Base-by-base conservation (phyloP, 2,329 filamentous ascomycete species). In the Leptoxyphium fumago region DNA sequence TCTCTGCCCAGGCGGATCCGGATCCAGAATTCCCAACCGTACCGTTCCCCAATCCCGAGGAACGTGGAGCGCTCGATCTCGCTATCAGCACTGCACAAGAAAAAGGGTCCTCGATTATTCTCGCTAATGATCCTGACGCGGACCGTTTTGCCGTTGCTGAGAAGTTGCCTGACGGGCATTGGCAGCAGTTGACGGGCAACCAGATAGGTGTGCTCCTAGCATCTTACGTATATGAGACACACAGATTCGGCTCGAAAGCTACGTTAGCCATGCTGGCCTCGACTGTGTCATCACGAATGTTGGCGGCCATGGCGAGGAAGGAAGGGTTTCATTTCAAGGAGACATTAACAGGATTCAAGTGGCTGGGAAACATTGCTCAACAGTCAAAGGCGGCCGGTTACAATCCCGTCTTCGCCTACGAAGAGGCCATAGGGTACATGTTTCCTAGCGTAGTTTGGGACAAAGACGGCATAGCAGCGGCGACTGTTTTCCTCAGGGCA, bases 351-450 rank as follows among this genome's bases (percentile, higher is more conserved):
- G 77, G 77, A 1, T 81, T 81, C 63, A 81, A 81, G 57, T 81
- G 77, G 77, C 70, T 81, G 48, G 77, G 75, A 2, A 80, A 79
- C 48, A 66, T 72, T 39, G 73, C 75, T 1, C 67, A 70, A 14
- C 62, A 70, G n/a, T 64, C 78, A 2, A 63, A 69, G 44, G 52
- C 56, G 2, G 53, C 63, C 44, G 73, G 71, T 18, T 73, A 72
- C 50, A 62, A 68, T 17, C 68, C 73, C 1, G 62, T 68, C 0
- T 80, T 72, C 52, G 76, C 75, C 1, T 81, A 75, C 50, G 77
- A 81, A 58, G 77, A 81, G 60, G 77, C 77, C 7, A 69, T 81
- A 17, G 77, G 77, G 1, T 81, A 78, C 57, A 80, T 80, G 77
- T 77, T 80, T 44, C 68, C 76, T 0, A 61, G 67, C 7, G 71